phyloP scores from a whole-genome alignment of 2,329 filamentous ascomycete species.

The Fusarium newnesense region DNA sequence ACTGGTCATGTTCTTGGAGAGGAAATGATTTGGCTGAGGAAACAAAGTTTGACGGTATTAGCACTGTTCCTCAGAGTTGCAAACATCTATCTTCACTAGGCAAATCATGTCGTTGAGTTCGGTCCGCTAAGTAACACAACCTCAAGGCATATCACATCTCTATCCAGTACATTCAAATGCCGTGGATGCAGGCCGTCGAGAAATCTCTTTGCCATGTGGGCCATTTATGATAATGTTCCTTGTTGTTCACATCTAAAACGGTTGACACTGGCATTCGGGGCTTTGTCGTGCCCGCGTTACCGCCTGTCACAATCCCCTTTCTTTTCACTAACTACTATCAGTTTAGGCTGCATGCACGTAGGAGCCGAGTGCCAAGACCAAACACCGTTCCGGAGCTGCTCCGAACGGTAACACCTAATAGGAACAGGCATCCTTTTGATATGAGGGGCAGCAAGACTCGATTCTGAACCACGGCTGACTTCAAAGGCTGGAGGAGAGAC shows the following conservation, averaged over 20 bases:
- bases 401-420: background rate
- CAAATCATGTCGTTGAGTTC: background rate
- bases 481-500: background rate
- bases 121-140: background rate
- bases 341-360: background rate
- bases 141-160: background rate
- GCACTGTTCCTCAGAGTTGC: background rate
- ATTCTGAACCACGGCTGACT: background rate
- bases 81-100: background rate
- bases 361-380: background rate
- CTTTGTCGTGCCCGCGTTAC: background rate
- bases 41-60: background rate
- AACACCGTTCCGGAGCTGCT: constrained; percentile 4
- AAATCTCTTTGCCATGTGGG: constrained; percentile 9
- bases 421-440: background rate
- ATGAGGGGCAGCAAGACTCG: background rate
- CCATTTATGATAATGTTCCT: background rate
- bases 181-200: background rate
- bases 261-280: background rate
- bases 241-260: background rate
- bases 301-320: background rate
- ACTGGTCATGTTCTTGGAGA: background rate
- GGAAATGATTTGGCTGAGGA: background rate
- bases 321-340: background rate
- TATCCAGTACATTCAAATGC: background rate